A percentile compares a stretch with the other conserved stretches of the same genome.
phyloP scores from a whole-genome alignment of 441 rosid genomes.

The Geranium incanum region DNA sequence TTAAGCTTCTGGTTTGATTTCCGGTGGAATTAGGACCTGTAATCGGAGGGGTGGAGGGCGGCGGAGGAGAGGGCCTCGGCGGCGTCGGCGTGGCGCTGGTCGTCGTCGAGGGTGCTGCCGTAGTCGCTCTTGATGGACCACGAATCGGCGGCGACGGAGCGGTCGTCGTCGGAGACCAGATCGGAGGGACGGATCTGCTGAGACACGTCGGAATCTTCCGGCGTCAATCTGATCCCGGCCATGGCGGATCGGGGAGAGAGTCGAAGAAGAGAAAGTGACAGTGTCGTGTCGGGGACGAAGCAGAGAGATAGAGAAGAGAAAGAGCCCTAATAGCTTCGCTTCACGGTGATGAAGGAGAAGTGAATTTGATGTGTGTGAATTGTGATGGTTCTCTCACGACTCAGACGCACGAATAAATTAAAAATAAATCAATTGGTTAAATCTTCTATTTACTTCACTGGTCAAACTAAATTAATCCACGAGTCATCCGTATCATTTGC shows the following conservation, averaged over 20 bases:
- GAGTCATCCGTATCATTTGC: too few species aligned
- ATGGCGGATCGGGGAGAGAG: constrained; percentile 25
- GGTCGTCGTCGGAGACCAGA: constrained; percentile 79
- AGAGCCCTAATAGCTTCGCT: too few species aligned
- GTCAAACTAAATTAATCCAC: too few species aligned
- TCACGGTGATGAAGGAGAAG: too few species aligned
- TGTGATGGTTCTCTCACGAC: too few species aligned
- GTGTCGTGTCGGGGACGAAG: too few species aligned
- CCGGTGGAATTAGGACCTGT: constrained; percentile 31
- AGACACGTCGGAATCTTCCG: constrained; percentile 61
- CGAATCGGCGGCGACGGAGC: constrained; percentile 93
- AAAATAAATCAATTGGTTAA: too few species aligned
- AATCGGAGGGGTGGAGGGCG: constrained; percentile 70
- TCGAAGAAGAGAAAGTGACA: background rate
- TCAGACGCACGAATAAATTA: too few species aligned
- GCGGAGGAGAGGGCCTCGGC: constrained; percentile 77
- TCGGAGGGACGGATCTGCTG: constrained; percentile 43
- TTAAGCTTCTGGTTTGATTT: background rate
- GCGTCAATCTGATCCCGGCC: constrained; percentile 65
- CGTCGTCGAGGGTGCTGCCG: constrained; percentile 93
- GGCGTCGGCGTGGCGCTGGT: constrained; percentile 93
- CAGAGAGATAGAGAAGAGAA: too few species aligned
- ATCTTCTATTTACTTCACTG: too few species aligned
- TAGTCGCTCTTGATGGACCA: constrained; percentile 97
- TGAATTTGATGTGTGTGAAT: too few species aligned